phyloP scores from a whole-genome alignment of 306 rosid genomes.

The Cucumis melo region DNA sequence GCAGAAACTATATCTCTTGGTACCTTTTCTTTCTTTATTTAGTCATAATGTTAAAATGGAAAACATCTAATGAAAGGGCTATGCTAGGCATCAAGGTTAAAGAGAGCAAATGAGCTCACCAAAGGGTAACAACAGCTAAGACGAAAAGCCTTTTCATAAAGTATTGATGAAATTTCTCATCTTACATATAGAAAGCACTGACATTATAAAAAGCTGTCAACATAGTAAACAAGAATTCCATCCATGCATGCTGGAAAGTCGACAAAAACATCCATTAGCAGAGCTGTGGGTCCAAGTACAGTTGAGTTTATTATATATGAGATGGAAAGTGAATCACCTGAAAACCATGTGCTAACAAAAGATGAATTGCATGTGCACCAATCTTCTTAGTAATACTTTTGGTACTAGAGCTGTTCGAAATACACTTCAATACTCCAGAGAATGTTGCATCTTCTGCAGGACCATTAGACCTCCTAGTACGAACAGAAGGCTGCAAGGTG shows the following conservation, averaged over 20 bases:
- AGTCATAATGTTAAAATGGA: not conserved
- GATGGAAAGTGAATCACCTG: constrained; percentile 37
- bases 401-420: constrained; percentile 40
- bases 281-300: not conserved
- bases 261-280: not conserved
- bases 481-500: constrained; percentile 58
- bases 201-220: not conserved
- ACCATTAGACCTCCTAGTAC: constrained; percentile 51
- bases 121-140: not conserved
- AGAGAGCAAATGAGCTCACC: not conserved
- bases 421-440: constrained; percentile 50
- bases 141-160: not conserved
- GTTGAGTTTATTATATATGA: not conserved
- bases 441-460: constrained; percentile 40
- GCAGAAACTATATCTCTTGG: not conserved
- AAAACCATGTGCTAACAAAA: constrained; percentile 78
- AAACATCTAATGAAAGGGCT: not conserved
- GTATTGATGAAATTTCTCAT: not conserved
- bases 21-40: too few species aligned
- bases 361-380: constrained; percentile 41
- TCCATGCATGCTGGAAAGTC: not conserved
- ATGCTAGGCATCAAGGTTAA: not conserved
- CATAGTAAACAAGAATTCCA: not conserved
- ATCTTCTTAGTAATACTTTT: constrained; percentile 55
- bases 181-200: not conserved